phyloP scores from a whole-genome alignment of 352 stramenopile species.

The Pythium guiyangense region DNA sequence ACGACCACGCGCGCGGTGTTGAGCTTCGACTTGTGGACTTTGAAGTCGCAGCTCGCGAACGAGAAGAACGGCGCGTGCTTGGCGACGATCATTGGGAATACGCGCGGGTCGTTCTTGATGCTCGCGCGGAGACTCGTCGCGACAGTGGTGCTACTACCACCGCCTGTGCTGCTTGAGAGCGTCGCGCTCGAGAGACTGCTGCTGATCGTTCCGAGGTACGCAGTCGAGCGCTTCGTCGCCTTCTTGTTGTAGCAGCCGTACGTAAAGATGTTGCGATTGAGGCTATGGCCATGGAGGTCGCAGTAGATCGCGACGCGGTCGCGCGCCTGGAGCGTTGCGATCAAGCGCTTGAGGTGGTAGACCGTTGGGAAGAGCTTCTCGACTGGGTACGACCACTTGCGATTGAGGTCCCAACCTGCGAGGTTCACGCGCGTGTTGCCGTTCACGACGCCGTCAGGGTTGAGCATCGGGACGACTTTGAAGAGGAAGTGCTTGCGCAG shows the following conservation, averaged over 20 bases:
- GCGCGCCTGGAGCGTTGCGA: slow-evolving; percentile 49
- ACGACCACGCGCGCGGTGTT: slow-evolving; percentile 89
- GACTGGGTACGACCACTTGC: slow-evolving; percentile 72
- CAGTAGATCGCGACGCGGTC: slow-evolving; percentile 78
- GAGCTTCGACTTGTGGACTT: slow-evolving; percentile 87
- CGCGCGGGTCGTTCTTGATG: slow-evolving; percentile 56
- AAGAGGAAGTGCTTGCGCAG: slow-evolving; percentile 84
- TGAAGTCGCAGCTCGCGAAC: slow-evolving; percentile 88
- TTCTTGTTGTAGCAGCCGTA: slow-evolving; percentile 76
- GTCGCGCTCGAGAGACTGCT: background rate
- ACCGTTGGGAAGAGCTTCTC: slow-evolving; percentile 81
- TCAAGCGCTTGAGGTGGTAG: slow-evolving; percentile 71
- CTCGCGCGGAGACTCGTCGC: slow-evolving; percentile 4
- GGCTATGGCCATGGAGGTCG: slow-evolving; percentile 78
- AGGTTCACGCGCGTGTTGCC: slow-evolving; percentile 89
- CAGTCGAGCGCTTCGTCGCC: slow-evolving; percentile 11
- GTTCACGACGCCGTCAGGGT: slow-evolving; percentile 90
- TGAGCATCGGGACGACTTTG: slow-evolving; percentile 92
- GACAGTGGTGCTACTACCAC: background rate
- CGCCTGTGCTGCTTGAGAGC: background rate
- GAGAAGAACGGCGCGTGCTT: slow-evolving; percentile 67
- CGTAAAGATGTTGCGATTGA: slow-evolving; percentile 84
- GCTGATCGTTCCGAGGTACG: background rate
- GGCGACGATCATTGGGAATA: slow-evolving; percentile 79
- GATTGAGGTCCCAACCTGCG: slow-evolving; percentile 79